Base-by-base conservation (phyloP, 768 basidiomycete species). In the Calvatia gigantea region DNA sequence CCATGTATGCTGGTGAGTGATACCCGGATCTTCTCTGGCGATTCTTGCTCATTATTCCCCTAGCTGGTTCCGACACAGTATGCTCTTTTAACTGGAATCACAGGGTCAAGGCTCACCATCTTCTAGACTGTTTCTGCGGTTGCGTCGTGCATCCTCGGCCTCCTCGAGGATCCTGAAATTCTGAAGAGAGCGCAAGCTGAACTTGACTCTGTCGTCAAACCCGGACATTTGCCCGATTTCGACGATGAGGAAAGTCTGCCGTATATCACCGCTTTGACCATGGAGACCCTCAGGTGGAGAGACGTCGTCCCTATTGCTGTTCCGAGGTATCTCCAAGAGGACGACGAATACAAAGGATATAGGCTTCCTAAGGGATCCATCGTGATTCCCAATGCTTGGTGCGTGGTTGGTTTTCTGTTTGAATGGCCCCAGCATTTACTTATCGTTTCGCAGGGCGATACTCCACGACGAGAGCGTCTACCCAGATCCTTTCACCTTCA, bases 401-500 rank as follows among this genome's bases (percentile, higher is more conserved):
- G 49, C 17, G 63, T 42, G 2, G 7, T 7, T 33, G 4, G 5
- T 6, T 15, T 19, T 39, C 2, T 31, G 1, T 8, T 14, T 7
- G 9, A 25, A 21, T 12, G 7, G 12, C 15, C 11, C 11, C 12
- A 41, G 25, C 17, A 8, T 15, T 37, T 1, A 44, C n/a, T 27
- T 31, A 33, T 27, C 7, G 28, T 14, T 53, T 25, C 6, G 3
- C 27, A 77, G 77, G 77, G 70, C 71, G 1, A 70, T 79, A 50
- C 67, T 73, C 1, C 74, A 71, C 46, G 67, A 81, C 32, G 70
- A 73, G 45, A 50, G 59, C 6, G 63, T 62, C 28, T 77, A 74
- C 58, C 71, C 72, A 1, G 73, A 78, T 41, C 74, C 77, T 12
- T 66, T 67, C 41, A 59, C 43, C 1, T 78, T 79, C 61, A 71